Evolutionary conservation across 2,329 filamentous ascomycete genomes (phyloP).

Genomic region (Xylariaceae sp.): DNA sequence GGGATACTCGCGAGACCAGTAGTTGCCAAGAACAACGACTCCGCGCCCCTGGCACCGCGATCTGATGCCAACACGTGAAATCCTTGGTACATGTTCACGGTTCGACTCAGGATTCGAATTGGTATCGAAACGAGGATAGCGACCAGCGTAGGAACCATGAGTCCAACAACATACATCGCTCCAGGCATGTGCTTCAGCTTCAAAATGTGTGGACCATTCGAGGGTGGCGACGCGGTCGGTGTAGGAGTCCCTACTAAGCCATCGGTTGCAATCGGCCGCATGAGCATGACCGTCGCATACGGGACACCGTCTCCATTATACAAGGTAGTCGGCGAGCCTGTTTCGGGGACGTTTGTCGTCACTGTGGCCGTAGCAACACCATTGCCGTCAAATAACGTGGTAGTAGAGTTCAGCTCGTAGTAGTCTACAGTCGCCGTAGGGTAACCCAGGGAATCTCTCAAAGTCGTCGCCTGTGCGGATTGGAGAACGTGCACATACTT

Average conservation of each 20-base stretch:
- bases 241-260: slow-evolving; percentile 11
- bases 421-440: slow-evolving; percentile 22
- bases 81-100: slow-evolving; percentile 36
- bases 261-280: slow-evolving; percentile 19
- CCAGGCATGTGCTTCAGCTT: slow-evolving; percentile 25
- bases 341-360: slow-evolving; percentile 16
- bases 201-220: slow-evolving; percentile 9
- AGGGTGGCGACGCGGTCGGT: slow-evolving; percentile 10
- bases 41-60: slow-evolving; percentile 34
- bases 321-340: slow-evolving; percentile 11
- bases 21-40: slow-evolving; percentile 41
- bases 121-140: slow-evolving; percentile 34
- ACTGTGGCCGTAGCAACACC: slow-evolving; percentile 20
- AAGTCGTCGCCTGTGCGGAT: slow-evolving; percentile 13
- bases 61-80: slow-evolving; percentile 38
- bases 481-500: neutral
- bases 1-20: slow-evolving; percentile 34
- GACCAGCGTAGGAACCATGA: slow-evolving; percentile 35
- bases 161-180: slow-evolving; percentile 32
- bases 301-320: slow-evolving; percentile 17
- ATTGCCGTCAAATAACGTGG: slow-evolving; percentile 16
- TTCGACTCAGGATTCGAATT: slow-evolving; percentile 34
- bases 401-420: slow-evolving; percentile 12
- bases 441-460: slow-evolving; percentile 21
- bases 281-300: slow-evolving; percentile 17